Evolutionary conservation across 2,329 filamentous ascomycete species (phyloP).

Genomic region (Botryotinia narcissicola): DNA sequence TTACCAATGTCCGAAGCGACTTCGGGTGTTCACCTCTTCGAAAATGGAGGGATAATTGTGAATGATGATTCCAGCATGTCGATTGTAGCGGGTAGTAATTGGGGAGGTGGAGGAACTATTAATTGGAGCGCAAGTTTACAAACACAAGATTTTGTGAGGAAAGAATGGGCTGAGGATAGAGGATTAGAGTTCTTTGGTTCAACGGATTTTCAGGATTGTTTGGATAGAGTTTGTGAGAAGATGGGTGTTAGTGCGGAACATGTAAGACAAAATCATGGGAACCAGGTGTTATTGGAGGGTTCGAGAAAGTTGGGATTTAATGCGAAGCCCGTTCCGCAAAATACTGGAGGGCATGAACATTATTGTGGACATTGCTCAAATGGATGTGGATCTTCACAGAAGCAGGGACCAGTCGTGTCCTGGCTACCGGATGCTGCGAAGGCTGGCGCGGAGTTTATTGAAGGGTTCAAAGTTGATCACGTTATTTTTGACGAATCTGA

Average conservation of each 20-base stretch:
- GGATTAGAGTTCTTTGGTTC: constrained; percentile 73
- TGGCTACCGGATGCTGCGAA: constrained; percentile 78
- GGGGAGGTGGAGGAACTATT: constrained; percentile 83
- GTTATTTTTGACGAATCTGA: constrained; percentile 62
- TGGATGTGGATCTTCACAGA: constrained; percentile 65
- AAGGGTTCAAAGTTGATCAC: constrained; percentile 72
- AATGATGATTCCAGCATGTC: constrained; percentile 57
- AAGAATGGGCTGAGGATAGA: constrained; percentile 70
- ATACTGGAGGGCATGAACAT: constrained; percentile 71
- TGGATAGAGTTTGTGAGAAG: constrained; percentile 74
- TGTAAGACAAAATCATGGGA: constrained; percentile 71
- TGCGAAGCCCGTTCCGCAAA: constrained; percentile 71
- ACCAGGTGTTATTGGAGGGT: constrained; percentile 71
- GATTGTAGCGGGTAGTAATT: constrained; percentile 67
- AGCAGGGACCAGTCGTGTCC: constrained; percentile 73
- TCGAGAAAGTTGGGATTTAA: constrained; percentile 70
- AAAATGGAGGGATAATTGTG: constrained; percentile 59
- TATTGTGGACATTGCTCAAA: constrained; percentile 66
- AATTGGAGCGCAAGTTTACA: constrained; percentile 73
- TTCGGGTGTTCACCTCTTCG: constrained; percentile 64
- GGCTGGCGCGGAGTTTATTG: constrained; percentile 76
- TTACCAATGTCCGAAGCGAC: constrained; percentile 70
- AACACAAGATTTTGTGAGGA: constrained; percentile 72
- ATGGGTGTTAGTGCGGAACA: constrained; percentile 71
- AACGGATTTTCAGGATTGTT: constrained; percentile 68